phyloP scores from a whole-genome alignment of 2,329 filamentous ascomycete species.

The Fusarium sp. region DNA sequence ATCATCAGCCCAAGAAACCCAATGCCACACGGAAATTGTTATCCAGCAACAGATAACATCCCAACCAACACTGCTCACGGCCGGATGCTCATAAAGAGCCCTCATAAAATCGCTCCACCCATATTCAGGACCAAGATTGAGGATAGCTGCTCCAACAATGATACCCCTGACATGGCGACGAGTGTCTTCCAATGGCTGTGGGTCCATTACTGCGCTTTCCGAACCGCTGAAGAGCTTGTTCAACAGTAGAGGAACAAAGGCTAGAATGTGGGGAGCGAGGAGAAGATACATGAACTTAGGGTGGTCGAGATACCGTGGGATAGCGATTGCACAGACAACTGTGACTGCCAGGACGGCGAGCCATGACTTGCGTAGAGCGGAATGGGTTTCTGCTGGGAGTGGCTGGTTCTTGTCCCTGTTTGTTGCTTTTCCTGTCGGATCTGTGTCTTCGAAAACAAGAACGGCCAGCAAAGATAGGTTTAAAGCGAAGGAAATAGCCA shows the following conservation, averaged over 20 bases:
- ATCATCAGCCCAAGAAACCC: background rate
- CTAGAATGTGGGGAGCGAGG: background rate
- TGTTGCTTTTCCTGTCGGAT: background rate
- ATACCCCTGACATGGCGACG: background rate
- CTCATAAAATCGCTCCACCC: background rate
- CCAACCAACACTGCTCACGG: background rate
- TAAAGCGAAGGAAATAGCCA: background rate
- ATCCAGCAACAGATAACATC: constrained; percentile 1
- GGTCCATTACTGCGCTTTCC: background rate
- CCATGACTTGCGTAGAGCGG: background rate
- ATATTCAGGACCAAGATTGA: background rate
- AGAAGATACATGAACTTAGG: background rate
- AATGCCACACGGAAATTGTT: background rate
- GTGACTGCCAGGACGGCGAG: background rate
- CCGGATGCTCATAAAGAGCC: background rate
- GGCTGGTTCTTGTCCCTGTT: background rate
- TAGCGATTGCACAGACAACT: background rate
- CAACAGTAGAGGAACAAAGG: background rate
- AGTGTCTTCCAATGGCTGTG: fast-evolving
- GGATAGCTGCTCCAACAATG: background rate
- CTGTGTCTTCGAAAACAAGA: background rate
- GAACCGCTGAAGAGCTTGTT: background rate
- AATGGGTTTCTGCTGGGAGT: background rate
- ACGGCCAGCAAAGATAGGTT: background rate
- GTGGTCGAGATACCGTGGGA: background rate